Conservation (phyloP, 192 early-diverging fungal genomes). For the Coemansia sp. region DNA sequence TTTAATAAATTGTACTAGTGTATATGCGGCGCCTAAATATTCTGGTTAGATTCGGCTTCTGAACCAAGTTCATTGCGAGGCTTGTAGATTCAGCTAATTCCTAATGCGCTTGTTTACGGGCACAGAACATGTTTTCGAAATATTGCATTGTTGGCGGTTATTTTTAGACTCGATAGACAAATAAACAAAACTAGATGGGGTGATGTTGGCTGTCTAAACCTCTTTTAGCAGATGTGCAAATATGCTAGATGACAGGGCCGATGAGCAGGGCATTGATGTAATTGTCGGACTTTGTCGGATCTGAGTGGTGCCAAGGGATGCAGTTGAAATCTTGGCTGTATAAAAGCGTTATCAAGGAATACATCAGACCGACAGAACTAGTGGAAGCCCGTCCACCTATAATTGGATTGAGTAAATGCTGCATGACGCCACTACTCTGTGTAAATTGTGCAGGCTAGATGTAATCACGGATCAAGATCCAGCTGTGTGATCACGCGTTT, state of each 20-base stretch:
- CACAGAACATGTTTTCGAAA: background rate
- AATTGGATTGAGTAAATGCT: constrained; percentile 36
- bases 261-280: no score
- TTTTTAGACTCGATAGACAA: constrained; percentile 1
- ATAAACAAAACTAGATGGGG: background rate
- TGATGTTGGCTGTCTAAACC: no score
- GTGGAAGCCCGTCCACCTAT: constrained; percentile 32
- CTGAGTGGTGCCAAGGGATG: no score
- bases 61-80: background rate
- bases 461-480: background rate
- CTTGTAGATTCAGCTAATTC: constrained; percentile 2
- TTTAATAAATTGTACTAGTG: background rate
- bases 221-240: no score
- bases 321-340: no score
- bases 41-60: background rate
- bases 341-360: no score
- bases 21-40: background rate
- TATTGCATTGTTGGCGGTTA: background rate
- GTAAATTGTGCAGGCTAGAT: constrained; percentile 31
- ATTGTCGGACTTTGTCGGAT: no score
- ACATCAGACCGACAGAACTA: constrained; percentile 22
- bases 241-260: no score
- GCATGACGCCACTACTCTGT: constrained; percentile 17
- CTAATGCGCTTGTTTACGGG: constrained; percentile 7
- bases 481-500: no score